Conservation (phyloP, 163 green algal species). For the Scenedesmus sp. region DNA sequence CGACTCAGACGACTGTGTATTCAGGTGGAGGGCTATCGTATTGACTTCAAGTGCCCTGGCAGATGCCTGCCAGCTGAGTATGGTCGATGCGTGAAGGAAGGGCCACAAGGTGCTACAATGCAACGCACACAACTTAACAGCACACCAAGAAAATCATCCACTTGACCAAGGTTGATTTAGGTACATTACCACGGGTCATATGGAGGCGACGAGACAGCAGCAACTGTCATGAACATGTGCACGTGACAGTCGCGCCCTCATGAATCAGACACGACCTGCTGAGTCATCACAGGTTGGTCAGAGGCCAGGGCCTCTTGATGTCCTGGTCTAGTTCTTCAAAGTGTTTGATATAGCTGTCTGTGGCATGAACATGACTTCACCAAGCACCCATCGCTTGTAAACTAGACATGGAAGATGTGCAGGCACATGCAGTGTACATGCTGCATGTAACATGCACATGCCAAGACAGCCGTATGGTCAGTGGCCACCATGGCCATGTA, state of each 20-base stretch:
- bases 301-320: too few relatives aligned
- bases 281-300: too few relatives aligned
- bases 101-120: conserved; percentile 1
- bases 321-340: too few relatives aligned
- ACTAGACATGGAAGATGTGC: background rate
- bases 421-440: too few relatives aligned
- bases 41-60: background rate
- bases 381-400: background rate
- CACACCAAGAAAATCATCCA: background rate
- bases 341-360: too few relatives aligned
- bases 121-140: background rate
- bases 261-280: background rate
- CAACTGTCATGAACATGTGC: background rate
- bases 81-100: background rate
- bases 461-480: too few relatives aligned
- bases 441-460: too few relatives aligned
- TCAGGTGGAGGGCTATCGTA: background rate
- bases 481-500: too few relatives aligned
- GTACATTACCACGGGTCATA: background rate
- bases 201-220: background rate
- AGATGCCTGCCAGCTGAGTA: background rate
- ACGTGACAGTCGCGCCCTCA: too few relatives aligned
- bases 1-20: background rate
- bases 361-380: background rate
- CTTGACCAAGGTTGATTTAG: background rate